Evolutionary conservation across 2,329 filamentous ascomycete genomes (phyloP).

Genomic region (Cytospora schulzeri): DNA sequence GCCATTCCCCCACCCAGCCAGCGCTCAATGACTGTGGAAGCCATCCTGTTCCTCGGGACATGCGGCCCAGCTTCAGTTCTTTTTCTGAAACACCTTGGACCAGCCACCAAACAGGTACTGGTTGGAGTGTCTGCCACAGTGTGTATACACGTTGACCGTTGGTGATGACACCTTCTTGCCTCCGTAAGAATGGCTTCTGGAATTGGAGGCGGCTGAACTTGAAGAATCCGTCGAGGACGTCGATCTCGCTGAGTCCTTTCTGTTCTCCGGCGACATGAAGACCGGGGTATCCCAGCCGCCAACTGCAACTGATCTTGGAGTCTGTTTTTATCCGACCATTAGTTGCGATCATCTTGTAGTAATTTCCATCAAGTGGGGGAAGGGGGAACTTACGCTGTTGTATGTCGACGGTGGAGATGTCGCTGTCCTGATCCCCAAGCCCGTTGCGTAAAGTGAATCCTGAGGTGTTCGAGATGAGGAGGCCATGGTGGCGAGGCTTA

Average conservation of each 20-base stretch:
- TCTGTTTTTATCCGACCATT: conserved; percentile 10
- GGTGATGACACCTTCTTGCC: conserved; percentile 26
- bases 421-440: conserved; percentile 1
- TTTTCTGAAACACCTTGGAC: conserved; percentile 44
- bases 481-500: conserved; percentile 17
- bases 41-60: no score
- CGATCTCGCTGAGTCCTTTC: conserved; percentile 21
- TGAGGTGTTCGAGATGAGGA: conserved; percentile 25
- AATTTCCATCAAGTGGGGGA: neutral
- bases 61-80: conserved; percentile 22
- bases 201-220: conserved; percentile 6
- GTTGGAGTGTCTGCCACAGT: conserved; percentile 57
- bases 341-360: neutral
- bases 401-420: conserved; percentile 27
- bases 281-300: neutral
- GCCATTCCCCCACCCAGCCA: neutral
- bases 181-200: neutral
- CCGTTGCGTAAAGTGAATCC: conserved; percentile 25
- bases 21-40: neutral
- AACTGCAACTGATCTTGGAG: conserved; percentile 7
- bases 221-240: conserved; percentile 17
- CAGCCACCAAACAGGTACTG: conserved; percentile 54
- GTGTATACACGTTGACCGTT: conserved; percentile 52
- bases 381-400: conserved; percentile 24
- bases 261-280: neutral